These are phyloP conservation scores for Dryas alaskensis DNA, from an alignment of 306 rosid species.

Conservation along the genomic window DNA sequence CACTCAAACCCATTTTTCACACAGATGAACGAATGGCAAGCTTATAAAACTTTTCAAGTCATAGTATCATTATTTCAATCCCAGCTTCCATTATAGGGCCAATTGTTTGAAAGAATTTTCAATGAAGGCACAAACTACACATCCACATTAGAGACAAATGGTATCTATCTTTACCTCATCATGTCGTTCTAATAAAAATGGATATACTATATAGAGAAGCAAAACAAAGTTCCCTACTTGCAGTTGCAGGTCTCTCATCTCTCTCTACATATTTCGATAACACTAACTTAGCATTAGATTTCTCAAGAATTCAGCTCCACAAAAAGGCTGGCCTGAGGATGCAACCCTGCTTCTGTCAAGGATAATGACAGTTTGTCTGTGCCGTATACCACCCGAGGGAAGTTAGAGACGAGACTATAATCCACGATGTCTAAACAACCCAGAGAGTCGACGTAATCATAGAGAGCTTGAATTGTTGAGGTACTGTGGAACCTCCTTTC, in stretches of 20 bases:
- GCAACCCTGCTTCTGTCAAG: slow-evolving; percentile 92
- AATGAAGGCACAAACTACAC: background rate
- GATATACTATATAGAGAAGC: background rate
- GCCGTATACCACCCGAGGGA: slow-evolving; percentile 81
- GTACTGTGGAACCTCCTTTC: slow-evolving; percentile 84
- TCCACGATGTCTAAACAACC: slow-evolving; percentile 60
- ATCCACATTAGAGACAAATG: slow-evolving; percentile 6
- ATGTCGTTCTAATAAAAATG: slow-evolving; percentile 18
- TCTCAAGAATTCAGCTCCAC: slow-evolving; percentile 46
- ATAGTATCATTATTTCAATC: background rate
- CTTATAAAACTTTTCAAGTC: background rate
- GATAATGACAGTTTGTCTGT: slow-evolving; percentile 56
- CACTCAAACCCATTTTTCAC: too few species aligned
- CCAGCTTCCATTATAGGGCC: background rate
- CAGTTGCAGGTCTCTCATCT: slow-evolving; percentile 7
- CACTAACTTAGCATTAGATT: background rate
- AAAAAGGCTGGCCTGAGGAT: slow-evolving; percentile 75
- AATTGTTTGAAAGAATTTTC: slow-evolving; percentile 3
- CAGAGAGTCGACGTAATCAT: slow-evolving; percentile 90
- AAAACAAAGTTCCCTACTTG: slow-evolving; percentile 13
- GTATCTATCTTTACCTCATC: slow-evolving; percentile 20
- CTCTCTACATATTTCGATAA: slow-evolving; percentile 5
- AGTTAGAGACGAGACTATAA: slow-evolving; percentile 84
- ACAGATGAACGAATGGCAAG: background rate
- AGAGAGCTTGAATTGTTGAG: slow-evolving; percentile 59